A percentile compares a stretch with the other conserved stretches of the same genome.
Conservation (phyloP, 441 rosid species). For the Pelargonium australe region DNA sequence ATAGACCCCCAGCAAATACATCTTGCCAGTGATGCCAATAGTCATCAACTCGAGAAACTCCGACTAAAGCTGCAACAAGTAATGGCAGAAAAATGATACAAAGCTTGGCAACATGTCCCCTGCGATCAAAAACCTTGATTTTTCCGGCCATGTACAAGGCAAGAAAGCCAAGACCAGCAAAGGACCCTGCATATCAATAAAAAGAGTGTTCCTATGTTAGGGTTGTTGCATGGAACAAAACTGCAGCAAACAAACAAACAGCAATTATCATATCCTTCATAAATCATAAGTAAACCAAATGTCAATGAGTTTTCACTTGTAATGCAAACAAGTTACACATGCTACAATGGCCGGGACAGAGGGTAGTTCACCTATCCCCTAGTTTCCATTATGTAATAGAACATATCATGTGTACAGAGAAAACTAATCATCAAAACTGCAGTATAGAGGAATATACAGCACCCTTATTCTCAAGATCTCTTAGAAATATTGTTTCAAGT, state of each 20-base stretch:
- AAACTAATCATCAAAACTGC: too few species aligned
- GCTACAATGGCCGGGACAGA: too few species aligned
- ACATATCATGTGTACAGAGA: too few species aligned
- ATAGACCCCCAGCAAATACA: slow-evolving; percentile 76
- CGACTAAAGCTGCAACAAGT: slow-evolving; percentile 66
- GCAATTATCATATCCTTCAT: background rate
- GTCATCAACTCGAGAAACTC: slow-evolving; percentile 84
- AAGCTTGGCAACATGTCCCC: slow-evolving; percentile 82
- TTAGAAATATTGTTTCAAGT: too few species aligned
- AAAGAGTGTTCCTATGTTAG: background rate
- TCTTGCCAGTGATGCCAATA: slow-evolving; percentile 99
- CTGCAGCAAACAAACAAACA: background rate
- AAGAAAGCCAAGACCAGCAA: slow-evolving; percentile 68
- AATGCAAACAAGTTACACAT: too few species aligned
- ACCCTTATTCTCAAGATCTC: too few species aligned
- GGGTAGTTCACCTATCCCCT: too few species aligned
- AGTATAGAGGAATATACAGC: too few species aligned
- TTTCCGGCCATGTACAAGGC: slow-evolving; percentile 82
- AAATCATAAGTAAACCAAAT: too few species aligned
- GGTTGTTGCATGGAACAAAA: background rate
- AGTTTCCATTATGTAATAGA: too few species aligned
- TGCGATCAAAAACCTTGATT: slow-evolving; percentile 58
- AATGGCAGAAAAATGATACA: slow-evolving; percentile 64
- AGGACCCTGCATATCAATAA: slow-evolving; percentile 49
- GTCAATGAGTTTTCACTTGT: too few species aligned